Evolutionary conservation across 345 rosid species (phyloP).

Genomic region (Pistacia atlantica): DNA sequence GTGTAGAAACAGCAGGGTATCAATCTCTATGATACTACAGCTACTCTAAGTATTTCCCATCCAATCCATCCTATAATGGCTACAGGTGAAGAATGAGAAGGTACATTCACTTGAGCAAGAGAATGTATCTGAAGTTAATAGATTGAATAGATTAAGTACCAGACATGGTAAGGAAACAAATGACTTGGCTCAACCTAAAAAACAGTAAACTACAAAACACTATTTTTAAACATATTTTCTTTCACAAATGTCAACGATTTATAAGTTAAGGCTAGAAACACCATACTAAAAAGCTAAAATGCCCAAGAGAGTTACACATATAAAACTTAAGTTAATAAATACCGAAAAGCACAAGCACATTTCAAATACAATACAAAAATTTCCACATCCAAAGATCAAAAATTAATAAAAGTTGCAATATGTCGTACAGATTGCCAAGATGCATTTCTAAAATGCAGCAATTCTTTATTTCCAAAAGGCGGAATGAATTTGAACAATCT

Average conservation of each 20-base stretch:
- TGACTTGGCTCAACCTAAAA: background rate
- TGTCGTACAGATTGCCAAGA: background rate
- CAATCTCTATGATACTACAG: no score
- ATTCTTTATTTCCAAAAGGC: background rate
- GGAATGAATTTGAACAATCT: background rate
- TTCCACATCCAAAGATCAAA: background rate
- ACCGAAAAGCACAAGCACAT: background rate
- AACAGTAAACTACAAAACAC: background rate
- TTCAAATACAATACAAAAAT: background rate
- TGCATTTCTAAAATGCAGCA: background rate
- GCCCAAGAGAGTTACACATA: background rate
- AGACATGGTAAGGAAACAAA: background rate
- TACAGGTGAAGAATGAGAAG: background rate
- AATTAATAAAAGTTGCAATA: background rate
- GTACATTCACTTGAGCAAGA: slow-evolving; percentile 1
- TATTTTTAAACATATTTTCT: background rate
- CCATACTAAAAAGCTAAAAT: background rate
- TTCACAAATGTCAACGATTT: background rate
- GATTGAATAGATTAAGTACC: background rate
- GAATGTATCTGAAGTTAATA: background rate
- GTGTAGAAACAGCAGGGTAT: background rate
- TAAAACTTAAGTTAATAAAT: background rate
- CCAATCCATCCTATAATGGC: background rate
- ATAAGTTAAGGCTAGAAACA: background rate
- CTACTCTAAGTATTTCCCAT: background rate